These are phyloP conservation scores for Ogataea chonburiensis DNA, from an alignment of 805 yeast species.

Conservation along the genomic window DNA sequence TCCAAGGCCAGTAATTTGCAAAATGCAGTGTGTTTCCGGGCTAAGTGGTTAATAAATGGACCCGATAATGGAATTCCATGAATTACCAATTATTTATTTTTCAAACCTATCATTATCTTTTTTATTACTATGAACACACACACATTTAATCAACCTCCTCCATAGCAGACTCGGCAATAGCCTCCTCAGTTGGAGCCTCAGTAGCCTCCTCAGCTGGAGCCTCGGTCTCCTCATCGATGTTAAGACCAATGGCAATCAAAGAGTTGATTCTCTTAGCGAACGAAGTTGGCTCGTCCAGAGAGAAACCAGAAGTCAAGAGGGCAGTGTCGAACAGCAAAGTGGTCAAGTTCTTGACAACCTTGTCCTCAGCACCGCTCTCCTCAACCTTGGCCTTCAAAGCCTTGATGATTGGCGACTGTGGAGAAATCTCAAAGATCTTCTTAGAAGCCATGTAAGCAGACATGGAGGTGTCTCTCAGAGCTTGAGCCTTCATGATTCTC, in stretches of 20 bases:
- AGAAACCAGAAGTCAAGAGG: constrained; percentile 96
- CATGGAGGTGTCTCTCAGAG: constrained; percentile 97
- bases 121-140: constrained; percentile 7
- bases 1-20: no score
- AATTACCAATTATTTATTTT: background rate
- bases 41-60: no score
- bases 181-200: constrained; percentile 59
- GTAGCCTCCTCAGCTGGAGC: constrained; percentile 41
- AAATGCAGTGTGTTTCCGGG: no score
- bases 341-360: constrained; percentile 97
- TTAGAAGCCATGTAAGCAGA: constrained; percentile 99
- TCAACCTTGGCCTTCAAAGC: constrained; percentile 97
- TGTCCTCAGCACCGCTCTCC: constrained; percentile 95
- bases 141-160: constrained; percentile 91
- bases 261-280: constrained; percentile 98
- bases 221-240: constrained; percentile 82
- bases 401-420: constrained; percentile 90
- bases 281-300: constrained; percentile 97
- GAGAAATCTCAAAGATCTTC: constrained; percentile 98
- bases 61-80: constrained; percentile 9
- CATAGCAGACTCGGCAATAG: constrained; percentile 91
- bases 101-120: constrained; percentile 4
- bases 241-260: constrained; percentile 94
- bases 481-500: constrained; percentile 99
- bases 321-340: constrained; percentile 97